Conservation (phyloP, 495 filamentous ascomycete species). For the Neurospora terricola region DNA sequence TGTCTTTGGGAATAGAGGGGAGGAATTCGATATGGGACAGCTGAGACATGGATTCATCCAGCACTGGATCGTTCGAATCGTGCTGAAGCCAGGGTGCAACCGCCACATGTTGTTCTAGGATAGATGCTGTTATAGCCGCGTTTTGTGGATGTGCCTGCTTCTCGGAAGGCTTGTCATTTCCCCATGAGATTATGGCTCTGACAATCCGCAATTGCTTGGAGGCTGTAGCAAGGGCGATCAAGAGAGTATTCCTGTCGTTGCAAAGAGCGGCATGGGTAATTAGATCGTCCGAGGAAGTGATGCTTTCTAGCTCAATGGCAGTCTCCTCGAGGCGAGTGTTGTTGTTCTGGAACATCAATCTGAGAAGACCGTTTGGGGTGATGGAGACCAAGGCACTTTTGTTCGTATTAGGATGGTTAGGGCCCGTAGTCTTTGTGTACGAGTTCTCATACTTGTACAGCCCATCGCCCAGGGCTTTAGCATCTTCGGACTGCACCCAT, state of each 20-base stretch:
- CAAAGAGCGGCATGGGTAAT: constrained; percentile 75
- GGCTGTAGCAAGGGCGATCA: constrained; percentile 56
- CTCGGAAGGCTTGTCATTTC: constrained; percentile 25
- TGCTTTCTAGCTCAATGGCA: constrained; percentile 57
- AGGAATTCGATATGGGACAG: constrained; percentile 60
- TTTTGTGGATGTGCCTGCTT: constrained; percentile 27
- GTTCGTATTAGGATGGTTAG: constrained; percentile 52
- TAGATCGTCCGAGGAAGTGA: constrained; percentile 55
- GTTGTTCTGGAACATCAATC: constrained; percentile 56
- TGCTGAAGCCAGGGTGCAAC: constrained; percentile 39
- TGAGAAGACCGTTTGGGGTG: constrained; percentile 58
- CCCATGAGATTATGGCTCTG: constrained; percentile 48
- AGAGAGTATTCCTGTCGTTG: constrained; percentile 56
- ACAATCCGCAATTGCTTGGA: constrained; percentile 58
- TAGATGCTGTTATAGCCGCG: constrained; percentile 27
- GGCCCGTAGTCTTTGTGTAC: constrained; percentile 48
- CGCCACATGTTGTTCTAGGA: constrained; percentile 41
- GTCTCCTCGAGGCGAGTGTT: constrained; percentile 52
- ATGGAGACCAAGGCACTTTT: constrained; percentile 63
- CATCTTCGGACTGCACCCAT: constrained; percentile 23
- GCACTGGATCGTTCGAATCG: constrained; percentile 29
- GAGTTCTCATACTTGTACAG: constrained; percentile 34
- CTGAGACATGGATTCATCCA: constrained; percentile 45
- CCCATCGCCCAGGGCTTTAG: not conserved
- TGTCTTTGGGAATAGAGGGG: constrained; percentile 41